Conservation (phyloP, 345 rosid species). For the Turritis glabra region DNA sequence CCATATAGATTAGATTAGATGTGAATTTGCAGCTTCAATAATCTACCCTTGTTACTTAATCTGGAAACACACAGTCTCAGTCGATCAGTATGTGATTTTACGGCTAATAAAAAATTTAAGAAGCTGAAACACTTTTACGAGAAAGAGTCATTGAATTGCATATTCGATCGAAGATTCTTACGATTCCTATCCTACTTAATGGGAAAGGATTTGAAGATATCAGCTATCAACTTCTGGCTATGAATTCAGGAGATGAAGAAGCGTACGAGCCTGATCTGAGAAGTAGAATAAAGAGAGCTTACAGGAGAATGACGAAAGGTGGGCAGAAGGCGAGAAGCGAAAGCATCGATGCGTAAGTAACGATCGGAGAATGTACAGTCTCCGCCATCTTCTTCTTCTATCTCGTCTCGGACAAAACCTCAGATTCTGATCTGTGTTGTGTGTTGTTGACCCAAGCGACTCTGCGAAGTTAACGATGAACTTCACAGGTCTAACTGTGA, state of each 20-base stretch:
- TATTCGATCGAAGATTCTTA: background rate
- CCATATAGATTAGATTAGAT: background rate
- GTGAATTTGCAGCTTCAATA: background rate
- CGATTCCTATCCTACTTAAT: background rate
- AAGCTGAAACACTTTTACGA: background rate
- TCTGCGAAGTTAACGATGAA: constrained; percentile 34
- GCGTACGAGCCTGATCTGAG: constrained; percentile 20
- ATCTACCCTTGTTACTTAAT: background rate
- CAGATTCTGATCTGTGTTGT: constrained; percentile 23
- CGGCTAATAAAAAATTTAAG: background rate
- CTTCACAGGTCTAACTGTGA: background rate
- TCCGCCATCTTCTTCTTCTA: constrained; percentile 39
- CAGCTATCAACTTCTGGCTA: background rate
- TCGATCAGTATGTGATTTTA: background rate
- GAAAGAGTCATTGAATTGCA: background rate
- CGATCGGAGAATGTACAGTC: constrained; percentile 75
- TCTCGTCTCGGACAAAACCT: background rate
- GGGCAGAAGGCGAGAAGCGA: constrained; percentile 85
- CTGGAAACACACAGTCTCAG: no score
- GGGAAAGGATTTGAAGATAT: background rate
- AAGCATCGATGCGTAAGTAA: constrained; percentile 83
- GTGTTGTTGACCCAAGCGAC: background rate
- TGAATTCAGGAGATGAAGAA: background rate
- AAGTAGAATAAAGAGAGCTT: constrained; percentile 25
- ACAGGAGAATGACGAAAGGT: constrained; percentile 92